Evolutionary conservation across 495 filamentous ascomycete species (phyloP).

Genomic region (Echria macrotheca): DNA sequence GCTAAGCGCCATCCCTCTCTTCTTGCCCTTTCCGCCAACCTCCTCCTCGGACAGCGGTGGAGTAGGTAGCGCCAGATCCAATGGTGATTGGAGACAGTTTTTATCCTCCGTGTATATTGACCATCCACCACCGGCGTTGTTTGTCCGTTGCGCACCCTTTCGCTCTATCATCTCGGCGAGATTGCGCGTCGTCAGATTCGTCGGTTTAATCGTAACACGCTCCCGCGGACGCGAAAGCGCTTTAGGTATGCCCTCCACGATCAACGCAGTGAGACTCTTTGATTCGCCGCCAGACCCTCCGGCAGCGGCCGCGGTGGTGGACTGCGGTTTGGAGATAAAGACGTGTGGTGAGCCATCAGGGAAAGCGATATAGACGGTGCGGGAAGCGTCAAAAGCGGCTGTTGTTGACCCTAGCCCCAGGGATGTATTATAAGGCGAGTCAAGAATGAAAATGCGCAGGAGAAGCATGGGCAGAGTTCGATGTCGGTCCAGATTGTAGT

Average conservation of each 20-base stretch:
- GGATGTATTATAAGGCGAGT: constrained; percentile 62
- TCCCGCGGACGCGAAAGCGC: constrained; percentile 65
- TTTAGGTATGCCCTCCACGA: constrained; percentile 70
- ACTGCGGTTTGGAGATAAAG: constrained; percentile 56
- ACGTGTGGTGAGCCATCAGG: constrained; percentile 70
- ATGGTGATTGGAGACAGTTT: constrained; percentile 50
- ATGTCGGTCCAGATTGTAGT: constrained; percentile 68
- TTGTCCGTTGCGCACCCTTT: constrained; percentile 60
- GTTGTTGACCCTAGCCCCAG: constrained; percentile 39
- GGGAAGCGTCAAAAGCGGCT: constrained; percentile 48
- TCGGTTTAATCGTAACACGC: constrained; percentile 60
- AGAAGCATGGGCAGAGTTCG: constrained; percentile 59
- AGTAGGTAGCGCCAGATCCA: constrained; percentile 45
- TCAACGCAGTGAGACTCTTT: constrained; percentile 59
- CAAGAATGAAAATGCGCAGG: constrained; percentile 67
- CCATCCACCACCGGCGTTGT: constrained; percentile 69
- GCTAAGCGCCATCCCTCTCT: constrained; percentile 7
- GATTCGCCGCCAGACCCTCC: constrained; percentile 39
- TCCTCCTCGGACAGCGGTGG: constrained; percentile 30
- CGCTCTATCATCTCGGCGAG: constrained; percentile 58
- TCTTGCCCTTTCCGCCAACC: constrained; percentile 2
- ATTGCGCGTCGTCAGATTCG: constrained; percentile 61
- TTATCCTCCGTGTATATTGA: constrained; percentile 66
- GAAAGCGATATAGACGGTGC: constrained; percentile 71
- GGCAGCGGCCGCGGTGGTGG: constrained; percentile 20